Evolutionary conservation across 495 filamentous ascomycete species (phyloP).

Genomic region (Copromyces sp.): DNA sequence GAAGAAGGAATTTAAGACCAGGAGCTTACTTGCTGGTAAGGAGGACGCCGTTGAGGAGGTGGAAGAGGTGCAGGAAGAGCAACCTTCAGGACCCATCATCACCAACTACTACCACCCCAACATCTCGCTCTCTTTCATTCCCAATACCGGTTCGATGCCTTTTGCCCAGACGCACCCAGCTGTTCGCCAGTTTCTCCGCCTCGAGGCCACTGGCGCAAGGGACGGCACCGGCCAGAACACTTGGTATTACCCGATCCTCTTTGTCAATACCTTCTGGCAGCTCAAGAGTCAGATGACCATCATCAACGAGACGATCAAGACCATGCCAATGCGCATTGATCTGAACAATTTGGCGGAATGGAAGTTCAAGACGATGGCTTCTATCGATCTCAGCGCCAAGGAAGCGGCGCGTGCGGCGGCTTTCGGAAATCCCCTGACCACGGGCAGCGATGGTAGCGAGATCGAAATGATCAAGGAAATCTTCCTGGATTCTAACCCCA

Average conservation of each 20-base stretch:
- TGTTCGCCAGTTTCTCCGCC: constrained; percentile 60
- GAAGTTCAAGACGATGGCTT: constrained; percentile 80
- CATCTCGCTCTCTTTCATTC: constrained; percentile 78
- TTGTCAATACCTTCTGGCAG: constrained; percentile 95
- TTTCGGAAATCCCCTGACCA: constrained; percentile 51
- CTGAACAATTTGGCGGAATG: constrained; percentile 76
- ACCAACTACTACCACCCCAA: constrained; percentile 93
- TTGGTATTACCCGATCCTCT: constrained; percentile 92
- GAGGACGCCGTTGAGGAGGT: constrained; percentile 41
- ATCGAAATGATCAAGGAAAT: constrained; percentile 95
- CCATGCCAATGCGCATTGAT: constrained; percentile 72
- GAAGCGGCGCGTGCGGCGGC: constrained; percentile 62
- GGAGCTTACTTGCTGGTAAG: constrained; percentile 61
- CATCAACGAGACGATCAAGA: constrained; percentile 82
- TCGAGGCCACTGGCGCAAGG: constrained; percentile 63
- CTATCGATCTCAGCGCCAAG: constrained; percentile 79
- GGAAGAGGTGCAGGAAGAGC: constrained; percentile 35
- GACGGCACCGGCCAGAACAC: constrained; percentile 78
- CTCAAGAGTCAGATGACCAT: constrained; percentile 82
- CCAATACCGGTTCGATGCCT: constrained; percentile 58
- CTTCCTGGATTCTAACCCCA: constrained; percentile 87
- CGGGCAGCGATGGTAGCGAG: constrained; percentile 50
- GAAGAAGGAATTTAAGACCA: constrained; percentile 87
- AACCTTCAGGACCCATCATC: constrained; percentile 52
- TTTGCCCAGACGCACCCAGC: constrained; percentile 64